Conservation (phyloP, 1,284 basidiomycete genomes). For the Malassezia sp. region DNA sequence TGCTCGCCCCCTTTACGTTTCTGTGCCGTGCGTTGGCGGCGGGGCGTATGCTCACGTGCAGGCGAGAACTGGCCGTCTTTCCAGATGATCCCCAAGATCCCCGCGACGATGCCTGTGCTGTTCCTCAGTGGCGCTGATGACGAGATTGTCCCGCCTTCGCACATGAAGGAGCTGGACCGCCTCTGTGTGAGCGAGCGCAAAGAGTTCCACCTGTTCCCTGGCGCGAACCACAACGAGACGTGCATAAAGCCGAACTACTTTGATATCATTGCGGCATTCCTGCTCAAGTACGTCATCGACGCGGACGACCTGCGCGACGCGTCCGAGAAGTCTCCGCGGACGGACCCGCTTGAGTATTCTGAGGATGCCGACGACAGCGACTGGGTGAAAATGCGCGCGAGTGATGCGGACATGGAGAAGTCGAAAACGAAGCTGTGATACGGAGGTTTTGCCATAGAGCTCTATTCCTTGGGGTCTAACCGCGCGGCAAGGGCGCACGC, state of each 20-base stretch:
- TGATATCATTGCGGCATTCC: constrained; percentile 33
- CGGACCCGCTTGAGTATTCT: too few relatives aligned
- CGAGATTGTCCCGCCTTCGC: constrained; percentile 69
- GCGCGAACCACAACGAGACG: constrained; percentile 57
- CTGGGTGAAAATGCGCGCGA: too few relatives aligned
- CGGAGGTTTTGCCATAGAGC: too few relatives aligned
- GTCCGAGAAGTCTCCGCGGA: too few relatives aligned
- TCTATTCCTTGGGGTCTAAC: too few relatives aligned
- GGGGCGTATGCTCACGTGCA: background rate
- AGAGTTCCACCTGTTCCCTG: constrained; percentile 50
- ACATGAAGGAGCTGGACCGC: constrained; percentile 69
- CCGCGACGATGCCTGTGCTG: constrained; percentile 63
- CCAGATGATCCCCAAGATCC: constrained; percentile 60
- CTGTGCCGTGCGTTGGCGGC: constrained; percentile 54
- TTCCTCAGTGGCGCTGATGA: constrained; percentile 69
- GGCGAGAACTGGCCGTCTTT: constrained; percentile 79
- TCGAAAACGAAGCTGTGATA: too few relatives aligned
- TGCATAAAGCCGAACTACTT: constrained; percentile 39
- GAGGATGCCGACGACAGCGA: too few relatives aligned
- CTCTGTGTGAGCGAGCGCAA: constrained; percentile 51
- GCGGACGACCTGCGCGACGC: background rate
- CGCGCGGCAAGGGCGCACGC: too few relatives aligned
- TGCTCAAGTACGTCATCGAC: constrained; percentile 19
- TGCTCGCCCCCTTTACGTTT: constrained; percentile 65
- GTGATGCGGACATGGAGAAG: too few relatives aligned